Evolutionary conservation across 768 basidiomycete species (phyloP).

Genomic region (Albatrellus ellisii): DNA sequence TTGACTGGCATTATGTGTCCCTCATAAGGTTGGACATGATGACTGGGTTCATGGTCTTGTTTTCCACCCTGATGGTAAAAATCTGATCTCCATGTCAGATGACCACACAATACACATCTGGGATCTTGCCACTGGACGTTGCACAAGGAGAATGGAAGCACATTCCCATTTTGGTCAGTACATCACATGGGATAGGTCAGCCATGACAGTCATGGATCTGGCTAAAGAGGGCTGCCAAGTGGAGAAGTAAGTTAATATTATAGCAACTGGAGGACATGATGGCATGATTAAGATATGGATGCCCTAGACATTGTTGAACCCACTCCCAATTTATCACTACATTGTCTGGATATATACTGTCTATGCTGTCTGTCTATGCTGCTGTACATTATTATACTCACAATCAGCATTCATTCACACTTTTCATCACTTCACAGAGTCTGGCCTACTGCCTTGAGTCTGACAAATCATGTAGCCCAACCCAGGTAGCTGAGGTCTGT

Average conservation of each 20-base stretch:
- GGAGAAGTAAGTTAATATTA: constrained; percentile 10
- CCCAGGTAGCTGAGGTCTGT: too few relatives aligned
- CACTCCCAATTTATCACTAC: too few relatives aligned
- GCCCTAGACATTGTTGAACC: too few relatives aligned
- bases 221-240: constrained; percentile 4
- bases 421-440: too few relatives aligned
- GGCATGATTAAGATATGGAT: constrained; percentile 15
- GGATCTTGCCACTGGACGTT: constrained; percentile 42
- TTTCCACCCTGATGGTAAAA: constrained; percentile 46
- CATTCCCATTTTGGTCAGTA: constrained; percentile 12
- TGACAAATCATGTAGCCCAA: too few relatives aligned
- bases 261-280: constrained; percentile 12
- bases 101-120: constrained; percentile 46
- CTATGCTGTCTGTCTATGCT: too few relatives aligned
- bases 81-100: constrained; percentile 42
- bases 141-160: constrained; percentile 19
- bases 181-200: constrained; percentile 12
- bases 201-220: constrained; percentile 1
- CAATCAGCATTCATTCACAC: too few relatives aligned
- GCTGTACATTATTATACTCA: too few relatives aligned
- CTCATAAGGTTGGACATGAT: constrained; percentile 28
- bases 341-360: too few relatives aligned
- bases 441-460: too few relatives aligned
- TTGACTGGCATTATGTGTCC: neutral
- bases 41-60: constrained; percentile 45